Conservation (phyloP, 768 basidiomycete genomes). For the Amanita muscaria region DNA sequence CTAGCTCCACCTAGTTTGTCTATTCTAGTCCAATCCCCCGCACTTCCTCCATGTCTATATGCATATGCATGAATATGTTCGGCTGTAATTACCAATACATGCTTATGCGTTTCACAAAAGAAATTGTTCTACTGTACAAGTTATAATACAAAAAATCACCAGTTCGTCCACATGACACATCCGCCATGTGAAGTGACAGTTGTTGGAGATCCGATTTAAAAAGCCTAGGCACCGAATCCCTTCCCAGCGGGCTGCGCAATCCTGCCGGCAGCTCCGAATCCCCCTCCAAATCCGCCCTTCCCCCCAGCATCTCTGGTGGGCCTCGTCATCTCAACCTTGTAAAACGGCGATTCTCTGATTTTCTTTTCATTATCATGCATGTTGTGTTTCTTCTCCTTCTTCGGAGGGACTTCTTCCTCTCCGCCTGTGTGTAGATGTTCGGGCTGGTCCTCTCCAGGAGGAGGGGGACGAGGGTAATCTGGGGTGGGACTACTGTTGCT, state of each 20-base stretch:
- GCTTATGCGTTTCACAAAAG: slow-evolving; percentile 3
- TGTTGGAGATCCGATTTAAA: not conserved
- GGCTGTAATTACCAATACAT: slow-evolving; percentile 2
- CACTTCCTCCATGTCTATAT: slow-evolving; percentile 19
- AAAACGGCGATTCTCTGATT: slow-evolving; percentile 34
- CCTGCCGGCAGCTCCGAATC: slow-evolving; percentile 39
- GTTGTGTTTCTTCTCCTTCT: slow-evolving; percentile 41
- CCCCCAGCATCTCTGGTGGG: slow-evolving; percentile 37
- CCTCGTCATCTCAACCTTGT: slow-evolving; percentile 37
- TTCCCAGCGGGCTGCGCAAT: slow-evolving; percentile 54
- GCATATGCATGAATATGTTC: not conserved
- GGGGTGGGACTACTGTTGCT: slow-evolving; percentile 4
- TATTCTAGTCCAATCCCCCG: slow-evolving; percentile 13
- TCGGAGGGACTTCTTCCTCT: slow-evolving; percentile 38
- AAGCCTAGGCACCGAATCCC: slow-evolving; percentile 14
- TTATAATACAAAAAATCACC: slow-evolving; percentile 1
- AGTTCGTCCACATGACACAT: not conserved
- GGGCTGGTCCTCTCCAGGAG: slow-evolving; percentile 25
- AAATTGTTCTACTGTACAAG: not conserved
- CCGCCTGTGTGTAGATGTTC: slow-evolving; percentile 21
- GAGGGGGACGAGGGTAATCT: slow-evolving; percentile 49
- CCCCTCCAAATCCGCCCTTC: slow-evolving; percentile 15
- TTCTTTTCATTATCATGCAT: slow-evolving; percentile 34
- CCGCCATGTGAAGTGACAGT: not conserved
- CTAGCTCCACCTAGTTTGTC: slow-evolving; percentile 15